Evolutionary conservation across 441 rosid genomes (phyloP).

Genomic region (Dalechampia spathulata): DNA sequence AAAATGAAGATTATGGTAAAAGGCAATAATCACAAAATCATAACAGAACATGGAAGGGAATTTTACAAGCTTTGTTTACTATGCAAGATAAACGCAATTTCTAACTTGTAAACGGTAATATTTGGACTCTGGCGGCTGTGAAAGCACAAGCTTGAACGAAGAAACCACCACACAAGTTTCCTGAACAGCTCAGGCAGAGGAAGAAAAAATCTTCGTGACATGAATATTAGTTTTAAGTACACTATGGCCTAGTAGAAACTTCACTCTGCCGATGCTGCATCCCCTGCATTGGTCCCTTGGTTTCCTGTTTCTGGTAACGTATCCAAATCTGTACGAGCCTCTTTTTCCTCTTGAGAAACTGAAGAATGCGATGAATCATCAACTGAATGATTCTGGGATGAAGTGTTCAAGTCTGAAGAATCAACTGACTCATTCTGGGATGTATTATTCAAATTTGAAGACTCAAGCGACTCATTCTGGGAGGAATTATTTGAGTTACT

Average conservation of each 20-base stretch:
- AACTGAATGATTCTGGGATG: no score
- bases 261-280: constrained; percentile 49
- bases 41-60: background rate
- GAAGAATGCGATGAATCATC: constrained; percentile 21
- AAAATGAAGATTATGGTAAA: no score
- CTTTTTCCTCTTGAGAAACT: constrained; percentile 51
- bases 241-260: constrained; percentile 8
- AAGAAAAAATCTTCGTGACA: constrained; percentile 5
- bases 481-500: constrained; percentile 13
- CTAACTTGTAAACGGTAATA: background rate
- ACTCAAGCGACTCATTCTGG: constrained; percentile 17
- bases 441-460: constrained; percentile 11
- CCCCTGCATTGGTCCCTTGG: constrained; percentile 26
- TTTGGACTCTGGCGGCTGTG: constrained; percentile 7
- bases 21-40: no score
- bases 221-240: background rate
- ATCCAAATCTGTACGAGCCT: constrained; percentile 40
- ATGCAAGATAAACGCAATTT: background rate
- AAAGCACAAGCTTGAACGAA: constrained; percentile 13
- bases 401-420: no score
- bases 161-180: background rate
- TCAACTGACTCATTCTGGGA: constrained; percentile 20
- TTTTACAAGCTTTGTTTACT: background rate
- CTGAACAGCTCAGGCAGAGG: constrained; percentile 8
- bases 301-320: constrained; percentile 46